Evolutionary conservation across 2,329 filamentous ascomycete genomes (phyloP).

Genomic region (Sordariomycetes sp.): DNA sequence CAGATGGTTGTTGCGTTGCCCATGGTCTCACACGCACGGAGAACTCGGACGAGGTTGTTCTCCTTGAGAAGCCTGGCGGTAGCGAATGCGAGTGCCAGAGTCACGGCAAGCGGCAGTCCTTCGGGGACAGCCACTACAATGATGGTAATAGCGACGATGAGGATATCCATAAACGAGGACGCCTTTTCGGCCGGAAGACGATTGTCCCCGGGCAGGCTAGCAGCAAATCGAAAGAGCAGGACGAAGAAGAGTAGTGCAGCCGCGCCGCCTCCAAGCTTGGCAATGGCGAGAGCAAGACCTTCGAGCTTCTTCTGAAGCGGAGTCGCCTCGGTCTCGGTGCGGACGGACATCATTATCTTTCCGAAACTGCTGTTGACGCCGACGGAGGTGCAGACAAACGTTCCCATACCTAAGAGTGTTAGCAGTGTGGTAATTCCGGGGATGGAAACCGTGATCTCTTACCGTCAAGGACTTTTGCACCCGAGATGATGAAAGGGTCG

Average conservation of each 20-base stretch:
- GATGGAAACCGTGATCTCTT: background rate
- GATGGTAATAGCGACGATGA: conserved; percentile 47
- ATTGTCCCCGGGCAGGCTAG: conserved; percentile 38
- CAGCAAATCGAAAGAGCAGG: conserved; percentile 65
- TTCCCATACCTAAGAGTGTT: conserved; percentile 22
- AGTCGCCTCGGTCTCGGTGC: conserved; percentile 34
- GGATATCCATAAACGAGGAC: conserved; percentile 43
- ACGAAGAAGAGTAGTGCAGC: conserved; percentile 62
- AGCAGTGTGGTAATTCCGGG: background rate
- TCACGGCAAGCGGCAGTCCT: conserved; percentile 53
- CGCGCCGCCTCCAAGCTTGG: conserved; percentile 16
- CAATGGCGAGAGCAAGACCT: conserved; percentile 9
- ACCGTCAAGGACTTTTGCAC: conserved; percentile 37
- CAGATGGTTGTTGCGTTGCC: conserved; percentile 63
- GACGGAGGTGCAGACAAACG: conserved; percentile 38
- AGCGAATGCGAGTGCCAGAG: conserved; percentile 53
- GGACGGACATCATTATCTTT: conserved; percentile 40
- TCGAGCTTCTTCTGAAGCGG: conserved; percentile 40
- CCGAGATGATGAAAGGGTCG: conserved; percentile 52
- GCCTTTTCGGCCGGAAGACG: conserved; percentile 39
- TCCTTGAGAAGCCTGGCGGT: conserved; percentile 57
- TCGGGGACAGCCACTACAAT: conserved; percentile 56
- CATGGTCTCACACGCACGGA: conserved; percentile 61
- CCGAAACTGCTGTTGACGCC: conserved; percentile 39
- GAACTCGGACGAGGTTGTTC: conserved; percentile 54